Evolutionary conservation across 1,139 yeast species (phyloP).

Genomic region (Eremothecium gossypii): DNA sequence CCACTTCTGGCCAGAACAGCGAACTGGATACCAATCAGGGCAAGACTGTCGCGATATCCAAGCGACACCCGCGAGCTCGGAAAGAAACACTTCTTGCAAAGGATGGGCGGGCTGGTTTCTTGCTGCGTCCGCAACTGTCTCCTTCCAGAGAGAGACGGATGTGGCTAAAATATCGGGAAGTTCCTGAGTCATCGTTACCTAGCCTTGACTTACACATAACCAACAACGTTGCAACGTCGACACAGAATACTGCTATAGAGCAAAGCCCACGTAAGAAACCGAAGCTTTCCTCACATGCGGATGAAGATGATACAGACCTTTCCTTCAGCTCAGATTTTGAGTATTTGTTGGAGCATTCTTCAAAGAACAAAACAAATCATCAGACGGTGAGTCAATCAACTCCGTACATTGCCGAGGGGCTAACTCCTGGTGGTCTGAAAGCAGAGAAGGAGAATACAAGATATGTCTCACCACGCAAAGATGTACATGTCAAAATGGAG

Average conservation of each 20-base stretch:
- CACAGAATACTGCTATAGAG: conserved; percentile 1
- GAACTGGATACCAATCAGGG: not conserved
- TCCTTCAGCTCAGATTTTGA: conserved; percentile 3
- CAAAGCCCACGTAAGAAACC: not conserved
- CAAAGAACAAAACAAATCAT: not conserved
- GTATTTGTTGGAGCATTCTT: not conserved
- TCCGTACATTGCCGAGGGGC: no score
- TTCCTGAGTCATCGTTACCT: not conserved
- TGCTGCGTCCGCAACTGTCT: not conserved
- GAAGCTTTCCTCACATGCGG: not conserved
- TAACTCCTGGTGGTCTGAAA: no score
- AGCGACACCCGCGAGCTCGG: not conserved
- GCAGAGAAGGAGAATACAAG: not conserved
- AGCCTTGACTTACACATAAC: not conserved
- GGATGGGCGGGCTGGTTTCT: no score
- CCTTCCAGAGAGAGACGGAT: not conserved
- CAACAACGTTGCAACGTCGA: not conserved
- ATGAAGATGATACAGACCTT: not conserved
- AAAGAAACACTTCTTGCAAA: not conserved
- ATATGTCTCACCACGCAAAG: not conserved
- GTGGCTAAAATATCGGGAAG: not conserved
- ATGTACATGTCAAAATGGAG: no score
- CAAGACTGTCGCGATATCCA: not conserved
- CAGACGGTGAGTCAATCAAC: no score
- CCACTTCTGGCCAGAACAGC: not conserved